Evolutionary conservation across 1,139 yeast genomes (phyloP).

Genomic region (Lodderomyces metapsilosis): DNA sequence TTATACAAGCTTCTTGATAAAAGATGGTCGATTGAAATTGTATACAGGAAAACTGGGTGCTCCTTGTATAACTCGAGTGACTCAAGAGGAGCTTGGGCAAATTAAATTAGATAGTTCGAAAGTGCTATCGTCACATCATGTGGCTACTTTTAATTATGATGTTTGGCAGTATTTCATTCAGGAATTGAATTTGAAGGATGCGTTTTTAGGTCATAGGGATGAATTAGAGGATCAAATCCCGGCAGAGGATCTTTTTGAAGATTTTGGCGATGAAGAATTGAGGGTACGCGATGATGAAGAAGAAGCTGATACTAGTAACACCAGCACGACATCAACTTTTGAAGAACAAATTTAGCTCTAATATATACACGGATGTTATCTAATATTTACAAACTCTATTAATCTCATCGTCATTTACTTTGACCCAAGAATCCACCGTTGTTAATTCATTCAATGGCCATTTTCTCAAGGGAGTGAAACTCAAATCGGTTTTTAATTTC

Average conservation of each 20-base stretch:
- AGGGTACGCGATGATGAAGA: not conserved
- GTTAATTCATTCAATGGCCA: conserved; percentile 68
- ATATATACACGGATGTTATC: conserved; percentile 2
- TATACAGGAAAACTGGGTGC: conserved; percentile 40
- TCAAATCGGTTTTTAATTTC: conserved; percentile 47
- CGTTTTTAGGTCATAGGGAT: conserved; percentile 50
- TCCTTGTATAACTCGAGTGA: conserved; percentile 28
- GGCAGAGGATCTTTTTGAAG: conserved; percentile 16
- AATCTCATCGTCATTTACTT: conserved; percentile 17
- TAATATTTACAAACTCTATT: conserved; percentile 14
- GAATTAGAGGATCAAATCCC: conserved; percentile 32
- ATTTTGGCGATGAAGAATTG: not conserved
- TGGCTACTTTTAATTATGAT: conserved; percentile 64
- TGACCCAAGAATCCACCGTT: conserved; percentile 51
- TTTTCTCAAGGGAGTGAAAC: conserved; percentile 59
- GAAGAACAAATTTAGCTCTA: not conserved
- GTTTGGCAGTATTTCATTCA: conserved; percentile 61
- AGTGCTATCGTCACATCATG: conserved; percentile 37
- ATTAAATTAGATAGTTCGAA: conserved; percentile 13
- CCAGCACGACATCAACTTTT: not conserved
- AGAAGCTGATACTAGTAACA: not conserved
- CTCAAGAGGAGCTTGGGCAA: conserved; percentile 15
- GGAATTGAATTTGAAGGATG: conserved; percentile 49
- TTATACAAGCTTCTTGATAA: conserved; percentile 73
- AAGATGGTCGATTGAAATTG: conserved; percentile 64